Evolutionary conservation across 1,139 yeast genomes (phyloP).

Genomic region (Nakaseomyces glabratus): DNA sequence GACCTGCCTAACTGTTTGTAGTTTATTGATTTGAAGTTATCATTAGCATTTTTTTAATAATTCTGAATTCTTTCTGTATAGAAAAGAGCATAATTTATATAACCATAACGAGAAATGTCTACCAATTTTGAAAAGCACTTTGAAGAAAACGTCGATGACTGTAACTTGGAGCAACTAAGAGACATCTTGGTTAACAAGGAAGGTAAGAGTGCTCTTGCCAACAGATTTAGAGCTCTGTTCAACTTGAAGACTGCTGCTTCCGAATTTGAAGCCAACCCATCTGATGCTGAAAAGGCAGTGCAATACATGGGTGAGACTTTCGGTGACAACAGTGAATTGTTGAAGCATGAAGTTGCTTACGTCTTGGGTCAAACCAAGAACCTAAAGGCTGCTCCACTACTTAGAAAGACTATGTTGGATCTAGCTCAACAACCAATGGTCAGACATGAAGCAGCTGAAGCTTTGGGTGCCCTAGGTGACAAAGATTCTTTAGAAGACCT

Average conservation of each 20-base stretch:
- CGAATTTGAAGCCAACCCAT: slow-evolving; percentile 42
- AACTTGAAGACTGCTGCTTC: slow-evolving; percentile 79
- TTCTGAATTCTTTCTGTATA: too few species aligned
- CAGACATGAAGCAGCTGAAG: slow-evolving; percentile 99
- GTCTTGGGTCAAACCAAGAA: slow-evolving; percentile 96
- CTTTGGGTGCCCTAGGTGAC: slow-evolving; percentile 92
- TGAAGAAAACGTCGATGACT: slow-evolving; percentile 33
- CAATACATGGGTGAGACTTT: slow-evolving; percentile 79
- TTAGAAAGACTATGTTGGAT: slow-evolving; percentile 64
- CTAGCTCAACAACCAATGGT: slow-evolving; percentile 82
- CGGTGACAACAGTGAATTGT: slow-evolving; percentile 72
- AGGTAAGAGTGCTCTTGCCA: slow-evolving; percentile 68
- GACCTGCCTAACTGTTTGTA: too few species aligned
- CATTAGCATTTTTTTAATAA: too few species aligned
- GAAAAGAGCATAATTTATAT: too few species aligned
- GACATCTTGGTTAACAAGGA: slow-evolving; percentile 55
- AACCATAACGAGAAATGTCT: slow-evolving; percentile 28
- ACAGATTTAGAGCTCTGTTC: slow-evolving; percentile 87
- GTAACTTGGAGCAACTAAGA: slow-evolving; percentile 58
- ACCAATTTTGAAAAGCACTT: slow-evolving; percentile 32
- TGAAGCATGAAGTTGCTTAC: slow-evolving; percentile 96
- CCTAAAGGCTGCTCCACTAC: slow-evolving; percentile 61
- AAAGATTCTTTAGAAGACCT: slow-evolving; percentile 61
- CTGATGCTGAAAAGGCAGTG: slow-evolving; percentile 55
- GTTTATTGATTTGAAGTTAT: too few species aligned